Conservation (phyloP, 2,329 filamentous ascomycete genomes). For the Aspergillus spinulosporus region DNA sequence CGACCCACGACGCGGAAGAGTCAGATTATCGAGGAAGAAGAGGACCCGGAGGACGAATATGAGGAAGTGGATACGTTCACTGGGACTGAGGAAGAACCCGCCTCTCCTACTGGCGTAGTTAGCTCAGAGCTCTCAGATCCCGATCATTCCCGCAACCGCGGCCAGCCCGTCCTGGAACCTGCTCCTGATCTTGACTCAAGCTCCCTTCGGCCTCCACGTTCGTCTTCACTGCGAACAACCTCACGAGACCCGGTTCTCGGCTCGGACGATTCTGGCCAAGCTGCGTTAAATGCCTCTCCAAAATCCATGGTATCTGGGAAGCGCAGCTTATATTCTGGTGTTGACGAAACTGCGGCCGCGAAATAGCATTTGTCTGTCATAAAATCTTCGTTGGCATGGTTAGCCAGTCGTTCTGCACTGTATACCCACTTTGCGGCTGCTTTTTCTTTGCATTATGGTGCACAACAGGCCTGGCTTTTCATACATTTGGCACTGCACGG, state of each 20-base stretch:
- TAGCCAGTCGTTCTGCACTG: constrained; percentile 8
- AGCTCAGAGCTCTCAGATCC: constrained; percentile 15
- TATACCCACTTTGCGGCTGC: constrained; percentile 24
- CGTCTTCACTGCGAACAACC: constrained; percentile 36
- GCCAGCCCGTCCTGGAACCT: constrained; percentile 32
- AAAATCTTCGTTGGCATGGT: constrained; percentile 11
- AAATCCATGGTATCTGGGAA: constrained; percentile 20
- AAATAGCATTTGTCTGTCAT: constrained; percentile 13
- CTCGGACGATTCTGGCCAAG: constrained; percentile 7
- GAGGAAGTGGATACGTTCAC: constrained; percentile 46
- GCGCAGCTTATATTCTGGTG: neutral
- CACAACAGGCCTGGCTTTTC: constrained; percentile 9
- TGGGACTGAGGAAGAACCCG: constrained; percentile 31
- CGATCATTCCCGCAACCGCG: constrained; percentile 21
- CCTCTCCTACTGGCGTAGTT: constrained; percentile 25
- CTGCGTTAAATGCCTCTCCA: constrained; percentile 13
- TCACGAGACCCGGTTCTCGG: constrained; percentile 19
- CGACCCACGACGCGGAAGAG: constrained; percentile 39
- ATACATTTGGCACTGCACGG: neutral
- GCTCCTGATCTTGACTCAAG: constrained; percentile 34
- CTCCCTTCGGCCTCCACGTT: constrained; percentile 36
- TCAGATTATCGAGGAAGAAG: constrained; percentile 48
- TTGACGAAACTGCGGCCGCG: neutral
- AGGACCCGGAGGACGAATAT: constrained; percentile 43
- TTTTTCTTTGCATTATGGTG: constrained; percentile 13